phyloP scores from a whole-genome alignment of 139 green algal genomes.

The Edaphochlamys debaryana region DNA sequence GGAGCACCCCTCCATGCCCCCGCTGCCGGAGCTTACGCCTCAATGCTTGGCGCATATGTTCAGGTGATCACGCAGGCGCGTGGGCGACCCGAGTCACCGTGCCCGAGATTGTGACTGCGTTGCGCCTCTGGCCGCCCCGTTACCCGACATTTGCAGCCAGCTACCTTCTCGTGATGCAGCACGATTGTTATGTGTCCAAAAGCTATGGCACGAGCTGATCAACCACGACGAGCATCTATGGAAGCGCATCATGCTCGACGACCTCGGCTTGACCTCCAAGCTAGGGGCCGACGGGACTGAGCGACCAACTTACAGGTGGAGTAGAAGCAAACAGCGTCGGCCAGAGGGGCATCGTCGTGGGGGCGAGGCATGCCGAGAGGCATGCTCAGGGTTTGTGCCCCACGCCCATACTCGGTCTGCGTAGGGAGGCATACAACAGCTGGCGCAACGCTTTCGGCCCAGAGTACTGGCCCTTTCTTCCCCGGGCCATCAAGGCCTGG shows the following conservation, averaged over 20 bases:
- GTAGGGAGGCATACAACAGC: slow-evolving; percentile 14
- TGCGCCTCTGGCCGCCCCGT: too few relatives aligned
- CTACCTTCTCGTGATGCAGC: not conserved
- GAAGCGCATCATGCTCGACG: not conserved
- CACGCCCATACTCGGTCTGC: too few relatives aligned
- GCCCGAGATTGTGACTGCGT: too few relatives aligned
- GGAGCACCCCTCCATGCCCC: too few relatives aligned
- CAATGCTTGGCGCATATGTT: slow-evolving; percentile 24
- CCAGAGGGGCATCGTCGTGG: too few relatives aligned
- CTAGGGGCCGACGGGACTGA: not conserved
- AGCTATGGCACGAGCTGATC: not conserved
- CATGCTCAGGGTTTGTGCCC: too few relatives aligned
- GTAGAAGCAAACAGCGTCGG: too few relatives aligned
- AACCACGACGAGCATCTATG: slow-evolving; percentile 29
- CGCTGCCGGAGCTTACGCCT: slow-evolving; percentile 4
- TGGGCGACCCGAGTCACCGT: too few relatives aligned
- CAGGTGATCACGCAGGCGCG: too few relatives aligned
- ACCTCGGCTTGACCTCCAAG: slow-evolving; percentile 1
- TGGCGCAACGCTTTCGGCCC: slow-evolving; percentile 3
- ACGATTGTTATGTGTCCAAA: not conserved
- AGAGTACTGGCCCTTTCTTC: slow-evolving; percentile 39
- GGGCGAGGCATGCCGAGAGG: too few relatives aligned
- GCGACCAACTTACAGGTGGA: not conserved
- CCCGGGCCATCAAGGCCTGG: slow-evolving; percentile 22
- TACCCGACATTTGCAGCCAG: slow-evolving; percentile 2